Evolutionary conservation across 495 filamentous ascomycete species (phyloP).

Genomic region (Talaromyces liani): DNA sequence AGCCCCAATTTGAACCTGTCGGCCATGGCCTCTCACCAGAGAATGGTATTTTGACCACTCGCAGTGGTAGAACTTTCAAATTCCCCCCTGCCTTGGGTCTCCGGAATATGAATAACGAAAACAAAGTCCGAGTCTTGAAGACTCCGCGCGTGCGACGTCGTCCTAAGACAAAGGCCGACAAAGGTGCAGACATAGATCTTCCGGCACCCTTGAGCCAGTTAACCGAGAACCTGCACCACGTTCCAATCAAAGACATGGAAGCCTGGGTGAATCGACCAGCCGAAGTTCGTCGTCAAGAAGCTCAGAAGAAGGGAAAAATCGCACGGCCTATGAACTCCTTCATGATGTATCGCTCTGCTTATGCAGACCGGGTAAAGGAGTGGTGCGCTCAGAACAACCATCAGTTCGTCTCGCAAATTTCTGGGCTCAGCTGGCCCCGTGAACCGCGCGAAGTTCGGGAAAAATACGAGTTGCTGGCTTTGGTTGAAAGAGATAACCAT

Average conservation of each 20-base stretch:
- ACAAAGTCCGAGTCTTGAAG: constrained; percentile 30
- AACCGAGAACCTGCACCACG: constrained; percentile 55
- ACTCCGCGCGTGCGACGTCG: constrained; percentile 19
- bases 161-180: constrained; percentile 38
- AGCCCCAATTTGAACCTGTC: not conserved
- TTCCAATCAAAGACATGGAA: constrained; percentile 73
- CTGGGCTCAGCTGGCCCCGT: constrained; percentile 78
- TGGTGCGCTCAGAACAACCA: constrained; percentile 88
- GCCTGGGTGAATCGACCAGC: constrained; percentile 67
- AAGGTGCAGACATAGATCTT: constrained; percentile 47
- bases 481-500: constrained; percentile 79
- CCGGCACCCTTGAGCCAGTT: constrained; percentile 69
- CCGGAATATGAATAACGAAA: not conserved
- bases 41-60: constrained; percentile 4
- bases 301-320: constrained; percentile 67
- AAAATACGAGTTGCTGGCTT: constrained; percentile 76
- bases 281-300: constrained; percentile 58
- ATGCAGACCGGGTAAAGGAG: constrained; percentile 75
- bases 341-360: constrained; percentile 96
- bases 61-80: not conserved
- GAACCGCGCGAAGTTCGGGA: constrained; percentile 64
- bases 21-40: not conserved
- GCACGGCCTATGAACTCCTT: constrained; percentile 97
- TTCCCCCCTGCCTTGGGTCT: not conserved
- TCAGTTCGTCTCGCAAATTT: constrained; percentile 80